Percentiles rank a stretch among this genome's conserved stretches.
These are phyloP conservation scores for Polytrichum formosum DNA, from an alignment of 225 moss, liverwort and hornwort genomes.

Conservation along the genomic window DNA sequence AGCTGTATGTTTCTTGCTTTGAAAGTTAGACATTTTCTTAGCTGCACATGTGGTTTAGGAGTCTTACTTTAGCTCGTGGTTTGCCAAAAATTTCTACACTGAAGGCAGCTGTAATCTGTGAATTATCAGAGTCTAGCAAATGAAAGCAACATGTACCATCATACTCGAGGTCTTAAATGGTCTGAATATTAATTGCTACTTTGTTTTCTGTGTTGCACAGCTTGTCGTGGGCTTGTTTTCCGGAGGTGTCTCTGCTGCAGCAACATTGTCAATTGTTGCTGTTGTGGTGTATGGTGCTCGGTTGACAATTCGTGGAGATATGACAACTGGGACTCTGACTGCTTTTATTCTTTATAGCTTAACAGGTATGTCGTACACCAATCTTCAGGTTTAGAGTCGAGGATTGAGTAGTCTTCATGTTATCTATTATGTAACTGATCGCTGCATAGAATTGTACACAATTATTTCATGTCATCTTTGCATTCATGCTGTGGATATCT, in stretches of 20 bases:
- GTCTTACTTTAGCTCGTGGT: too few relatives aligned
- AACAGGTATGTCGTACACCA: slow-evolving; percentile 47
- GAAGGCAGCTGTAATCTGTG: not conserved
- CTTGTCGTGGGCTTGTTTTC: slow-evolving; percentile 73
- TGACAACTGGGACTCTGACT: slow-evolving; percentile 90
- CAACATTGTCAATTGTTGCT: slow-evolving; percentile 84
- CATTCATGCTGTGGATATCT: too few relatives aligned
- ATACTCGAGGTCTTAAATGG: not conserved
- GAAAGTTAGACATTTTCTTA: not conserved
- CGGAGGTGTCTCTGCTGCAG: slow-evolving; percentile 94
- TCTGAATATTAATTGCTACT: not conserved
- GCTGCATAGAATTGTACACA: too few relatives aligned
- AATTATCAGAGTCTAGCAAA: not conserved
- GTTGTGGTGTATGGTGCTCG: slow-evolving; percentile 94
- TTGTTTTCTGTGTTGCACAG: slow-evolving; percentile 37
- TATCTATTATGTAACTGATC: too few relatives aligned
- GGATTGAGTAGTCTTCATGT: too few relatives aligned
- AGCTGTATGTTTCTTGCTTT: slow-evolving; percentile 60
- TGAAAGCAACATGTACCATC: not conserved
- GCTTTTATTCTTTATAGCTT: slow-evolving; percentile 96
- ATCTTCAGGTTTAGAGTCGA: not conserved
- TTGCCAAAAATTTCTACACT: not conserved
- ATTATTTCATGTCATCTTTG: too few relatives aligned
- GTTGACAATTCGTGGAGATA: slow-evolving; percentile 75
- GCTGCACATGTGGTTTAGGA: too few relatives aligned